These are phyloP conservation scores for Acacia melanoxylon DNA, from an alignment of 306 rosid genomes.

Conservation along the genomic window DNA sequence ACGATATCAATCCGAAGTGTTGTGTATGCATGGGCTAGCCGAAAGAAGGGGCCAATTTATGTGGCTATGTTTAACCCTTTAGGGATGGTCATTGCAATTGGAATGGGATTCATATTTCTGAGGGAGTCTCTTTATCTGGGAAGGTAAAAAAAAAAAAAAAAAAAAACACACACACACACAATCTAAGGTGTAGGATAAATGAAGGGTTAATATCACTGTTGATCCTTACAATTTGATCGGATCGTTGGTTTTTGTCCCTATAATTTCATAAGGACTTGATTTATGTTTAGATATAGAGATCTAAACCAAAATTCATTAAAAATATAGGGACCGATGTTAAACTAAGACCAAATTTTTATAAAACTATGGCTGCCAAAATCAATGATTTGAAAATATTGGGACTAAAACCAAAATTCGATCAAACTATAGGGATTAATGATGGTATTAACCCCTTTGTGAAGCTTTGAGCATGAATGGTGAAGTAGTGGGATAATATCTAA, in stretches of 20 bases:
- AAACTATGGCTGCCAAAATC: no score
- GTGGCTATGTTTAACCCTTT: conserved; percentile 51
- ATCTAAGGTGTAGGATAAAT: background rate
- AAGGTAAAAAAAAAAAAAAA: conserved; percentile 31
- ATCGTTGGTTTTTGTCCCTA: no score
- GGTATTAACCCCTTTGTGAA: background rate
- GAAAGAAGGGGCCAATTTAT: conserved; percentile 51
- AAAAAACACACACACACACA: background rate
- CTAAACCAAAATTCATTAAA: no score
- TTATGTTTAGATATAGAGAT: no score
- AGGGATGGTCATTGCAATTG: conserved; percentile 50
- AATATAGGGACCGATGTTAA: no score
- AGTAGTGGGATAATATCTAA: background rate
- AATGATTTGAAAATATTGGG: no score
- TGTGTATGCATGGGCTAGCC: conserved; percentile 34
- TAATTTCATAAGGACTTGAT: no score
- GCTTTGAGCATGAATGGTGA: background rate
- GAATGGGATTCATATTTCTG: conserved; percentile 47
- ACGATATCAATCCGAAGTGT: conserved; percentile 29
- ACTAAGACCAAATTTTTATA: no score
- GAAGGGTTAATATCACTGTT: no score
- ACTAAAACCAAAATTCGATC: no score
- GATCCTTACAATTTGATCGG: no score
- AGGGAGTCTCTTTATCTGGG: conserved; percentile 51
- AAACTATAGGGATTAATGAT: no score